phyloP scores from a whole-genome alignment of 1,284 basidiomycete species.

The Leccinum proximum region DNA sequence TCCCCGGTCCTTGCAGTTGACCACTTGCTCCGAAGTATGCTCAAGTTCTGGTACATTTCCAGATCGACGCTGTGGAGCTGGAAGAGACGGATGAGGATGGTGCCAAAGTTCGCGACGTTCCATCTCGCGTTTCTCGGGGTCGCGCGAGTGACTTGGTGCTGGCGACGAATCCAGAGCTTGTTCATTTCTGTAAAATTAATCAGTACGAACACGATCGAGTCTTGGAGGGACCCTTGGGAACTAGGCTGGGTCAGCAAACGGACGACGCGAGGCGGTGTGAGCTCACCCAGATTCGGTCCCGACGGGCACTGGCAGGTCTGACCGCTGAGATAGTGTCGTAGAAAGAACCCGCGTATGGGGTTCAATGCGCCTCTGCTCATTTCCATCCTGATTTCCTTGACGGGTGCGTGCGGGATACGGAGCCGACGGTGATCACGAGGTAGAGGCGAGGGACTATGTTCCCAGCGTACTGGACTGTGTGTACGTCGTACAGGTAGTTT shows the following conservation, averaged over 20 bases:
- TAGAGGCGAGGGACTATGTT: too few relatives aligned
- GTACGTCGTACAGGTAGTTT: too few relatives aligned
- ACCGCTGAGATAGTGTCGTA: conserved; percentile 92
- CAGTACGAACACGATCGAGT: too few relatives aligned
- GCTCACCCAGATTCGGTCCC: conserved; percentile 79
- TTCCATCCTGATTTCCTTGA: conserved; percentile 99
- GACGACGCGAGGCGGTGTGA: background rate
- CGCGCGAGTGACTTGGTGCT: conserved; percentile 38
- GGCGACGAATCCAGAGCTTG: too few relatives aligned
- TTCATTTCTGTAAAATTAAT: too few relatives aligned
- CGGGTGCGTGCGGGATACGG: conserved; percentile 79
- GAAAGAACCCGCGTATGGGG: conserved; percentile 55
- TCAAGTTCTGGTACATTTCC: too few relatives aligned
- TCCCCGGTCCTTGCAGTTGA: too few relatives aligned
- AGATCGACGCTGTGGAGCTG: conserved; percentile 87
- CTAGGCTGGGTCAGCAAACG: background rate
- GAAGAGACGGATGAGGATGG: conserved; percentile 90
- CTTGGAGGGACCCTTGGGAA: too few relatives aligned
- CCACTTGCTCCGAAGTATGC: too few relatives aligned
- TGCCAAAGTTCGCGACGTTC: conserved; percentile 92
- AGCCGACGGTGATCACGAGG: conserved; percentile 37
- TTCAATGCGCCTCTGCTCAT: conserved; percentile 80
- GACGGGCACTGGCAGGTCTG: conserved; percentile 74
- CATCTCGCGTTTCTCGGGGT: conserved; percentile 94
- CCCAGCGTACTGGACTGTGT: too few relatives aligned